phyloP scores from a whole-genome alignment of 345 rosid species.

The Mangifera indica region DNA sequence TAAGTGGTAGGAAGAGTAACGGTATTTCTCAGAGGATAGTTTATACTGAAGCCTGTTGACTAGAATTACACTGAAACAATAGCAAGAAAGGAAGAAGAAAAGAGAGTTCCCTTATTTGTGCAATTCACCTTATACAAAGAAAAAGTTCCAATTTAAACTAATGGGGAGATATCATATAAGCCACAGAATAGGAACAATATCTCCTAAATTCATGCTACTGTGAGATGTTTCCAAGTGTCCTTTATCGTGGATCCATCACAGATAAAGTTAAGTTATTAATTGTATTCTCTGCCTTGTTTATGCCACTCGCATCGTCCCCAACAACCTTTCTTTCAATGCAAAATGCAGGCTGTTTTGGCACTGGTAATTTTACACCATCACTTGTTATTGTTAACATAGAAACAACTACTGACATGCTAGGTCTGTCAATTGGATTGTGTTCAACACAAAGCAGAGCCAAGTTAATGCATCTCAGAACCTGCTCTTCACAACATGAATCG shows the following conservation, averaged over 20 bases:
- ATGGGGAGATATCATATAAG: no score
- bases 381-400: background rate
- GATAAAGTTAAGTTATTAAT: background rate
- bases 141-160: no score
- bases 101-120: no score
- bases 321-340: background rate
- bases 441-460: slow-evolving; percentile 4
- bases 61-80: no score
- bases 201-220: no score
- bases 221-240: background rate
- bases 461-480: slow-evolving; percentile 3
- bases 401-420: background rate
- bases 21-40: no score
- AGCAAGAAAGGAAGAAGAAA: no score
- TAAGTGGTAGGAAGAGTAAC: background rate
- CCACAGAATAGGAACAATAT: no score
- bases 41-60: no score
- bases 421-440: background rate
- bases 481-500: background rate
- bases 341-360: slow-evolving; percentile 11
- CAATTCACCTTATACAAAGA: no score
- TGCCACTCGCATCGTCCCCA: background rate
- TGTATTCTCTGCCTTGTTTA: background rate
- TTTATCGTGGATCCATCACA: background rate
- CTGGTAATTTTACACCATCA: background rate